Evolutionary conservation across 2,329 filamentous ascomycete genomes (phyloP).

Genomic region (Bipolaris gigantea): DNA sequence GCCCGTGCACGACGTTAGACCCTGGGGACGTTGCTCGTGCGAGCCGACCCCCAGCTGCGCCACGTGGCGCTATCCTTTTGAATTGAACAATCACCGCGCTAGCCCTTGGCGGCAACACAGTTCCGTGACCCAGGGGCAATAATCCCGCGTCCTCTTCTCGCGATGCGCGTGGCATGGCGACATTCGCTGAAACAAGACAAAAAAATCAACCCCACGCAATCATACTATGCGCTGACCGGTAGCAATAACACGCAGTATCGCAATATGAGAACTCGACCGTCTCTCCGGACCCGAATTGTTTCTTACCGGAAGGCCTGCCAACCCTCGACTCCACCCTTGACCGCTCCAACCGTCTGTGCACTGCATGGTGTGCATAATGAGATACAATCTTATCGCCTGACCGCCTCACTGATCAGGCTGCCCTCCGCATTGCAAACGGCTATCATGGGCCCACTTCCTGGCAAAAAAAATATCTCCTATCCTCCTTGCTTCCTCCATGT

Average conservation of each 20-base stretch:
- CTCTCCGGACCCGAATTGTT: neutral
- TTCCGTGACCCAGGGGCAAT: neutral
- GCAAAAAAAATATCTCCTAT: slow-evolving; percentile 1
- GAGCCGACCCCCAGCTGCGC: slow-evolving; percentile 5
- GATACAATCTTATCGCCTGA: slow-evolving; percentile 9
- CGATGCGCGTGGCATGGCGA: slow-evolving; percentile 2
- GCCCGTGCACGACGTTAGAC: slow-evolving; percentile 11
- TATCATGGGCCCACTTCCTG: slow-evolving; percentile 5
- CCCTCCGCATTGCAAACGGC: slow-evolving; percentile 5
- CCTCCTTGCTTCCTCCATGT: slow-evolving; percentile 3
- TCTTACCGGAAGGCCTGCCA: slow-evolving; percentile 7
- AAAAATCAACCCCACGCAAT: neutral
- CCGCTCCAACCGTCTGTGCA: slow-evolving; percentile 5
- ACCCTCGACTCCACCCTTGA: slow-evolving; percentile 7
- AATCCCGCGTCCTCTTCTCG: neutral
- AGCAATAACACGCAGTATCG: neutral
- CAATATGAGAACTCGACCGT: neutral
- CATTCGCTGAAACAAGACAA: neutral
- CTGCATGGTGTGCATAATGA: slow-evolving; percentile 4
- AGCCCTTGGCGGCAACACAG: neutral
- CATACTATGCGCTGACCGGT: neutral
- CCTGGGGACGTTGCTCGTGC: slow-evolving; percentile 4
- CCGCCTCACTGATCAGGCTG: slow-evolving; percentile 8
- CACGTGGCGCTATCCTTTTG: slow-evolving; percentile 6
- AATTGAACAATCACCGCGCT: neutral